Evolutionary conservation across 768 basidiomycete genomes (phyloP).

Genomic region (Collybiopsis confluens): DNA sequence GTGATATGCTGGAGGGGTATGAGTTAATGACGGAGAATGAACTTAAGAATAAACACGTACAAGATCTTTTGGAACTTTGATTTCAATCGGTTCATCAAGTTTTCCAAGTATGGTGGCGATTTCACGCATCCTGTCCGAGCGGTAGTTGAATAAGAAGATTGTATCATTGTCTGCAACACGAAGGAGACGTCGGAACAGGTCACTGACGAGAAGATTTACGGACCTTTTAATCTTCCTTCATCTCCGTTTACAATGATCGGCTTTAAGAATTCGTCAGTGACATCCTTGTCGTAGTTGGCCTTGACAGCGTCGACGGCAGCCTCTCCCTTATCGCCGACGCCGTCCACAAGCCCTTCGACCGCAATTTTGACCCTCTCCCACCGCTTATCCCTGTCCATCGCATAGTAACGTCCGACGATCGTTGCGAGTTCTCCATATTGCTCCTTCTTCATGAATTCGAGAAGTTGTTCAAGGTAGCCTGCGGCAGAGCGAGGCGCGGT

Average conservation of each 20-base stretch:
- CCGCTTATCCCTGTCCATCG: constrained; percentile 95
- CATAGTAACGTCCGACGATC: constrained; percentile 88
- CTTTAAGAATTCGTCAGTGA: constrained; percentile 95
- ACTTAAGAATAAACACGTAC: constrained; percentile 38
- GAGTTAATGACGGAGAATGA: background rate
- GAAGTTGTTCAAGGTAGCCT: constrained; percentile 72
- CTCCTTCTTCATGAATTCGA: constrained; percentile 74
- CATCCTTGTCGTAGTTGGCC: constrained; percentile 74
- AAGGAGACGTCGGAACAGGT: background rate
- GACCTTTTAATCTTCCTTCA: constrained; percentile 77
- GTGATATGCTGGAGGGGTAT: constrained; percentile 59
- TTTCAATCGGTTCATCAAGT: constrained; percentile 80
- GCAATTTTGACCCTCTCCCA: constrained; percentile 94
- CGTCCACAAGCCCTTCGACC: constrained; percentile 77
- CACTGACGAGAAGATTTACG: constrained; percentile 15
- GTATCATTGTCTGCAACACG: constrained; percentile 81
- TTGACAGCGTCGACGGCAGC: constrained; percentile 57
- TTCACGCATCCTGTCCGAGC: constrained; percentile 95
- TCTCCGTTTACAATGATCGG: constrained; percentile 85
- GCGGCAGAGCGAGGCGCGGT: constrained; percentile 84
- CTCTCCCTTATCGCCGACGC: constrained; percentile 49
- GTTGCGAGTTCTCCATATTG: constrained; percentile 80
- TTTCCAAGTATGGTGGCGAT: constrained; percentile 77
- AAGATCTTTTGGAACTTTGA: constrained; percentile 74
- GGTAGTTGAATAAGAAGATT: constrained; percentile 95